These are phyloP conservation scores for Arthroderma sp. DNA, from an alignment of 2,329 filamentous ascomycete species.

Conservation along the genomic window DNA sequence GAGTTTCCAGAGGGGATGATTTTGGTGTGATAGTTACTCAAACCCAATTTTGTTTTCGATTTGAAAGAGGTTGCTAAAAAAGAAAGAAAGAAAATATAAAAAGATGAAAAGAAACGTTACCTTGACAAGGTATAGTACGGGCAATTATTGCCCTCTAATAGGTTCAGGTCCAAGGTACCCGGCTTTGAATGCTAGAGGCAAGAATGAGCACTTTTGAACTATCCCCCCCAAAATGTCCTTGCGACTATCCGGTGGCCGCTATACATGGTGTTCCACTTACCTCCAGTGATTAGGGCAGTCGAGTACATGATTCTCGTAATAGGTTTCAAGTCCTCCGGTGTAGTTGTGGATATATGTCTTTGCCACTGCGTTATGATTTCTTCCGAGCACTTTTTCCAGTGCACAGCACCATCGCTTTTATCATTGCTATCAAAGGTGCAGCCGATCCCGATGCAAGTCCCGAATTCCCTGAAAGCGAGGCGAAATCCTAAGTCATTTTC, in stretches of 20 bases:
- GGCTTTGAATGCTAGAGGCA: slow-evolving; percentile 22
- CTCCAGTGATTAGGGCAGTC: slow-evolving; percentile 41
- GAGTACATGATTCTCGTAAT: slow-evolving; percentile 48
- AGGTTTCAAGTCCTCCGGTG: slow-evolving; percentile 35
- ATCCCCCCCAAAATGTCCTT: not conserved
- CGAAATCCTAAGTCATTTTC: slow-evolving; percentile 23
- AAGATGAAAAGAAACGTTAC: too few species aligned
- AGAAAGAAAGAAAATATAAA: too few species aligned
- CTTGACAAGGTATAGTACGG: too few species aligned
- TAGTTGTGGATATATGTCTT: slow-evolving; percentile 22
- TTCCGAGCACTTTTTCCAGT: slow-evolving; percentile 22
- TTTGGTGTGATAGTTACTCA: too few species aligned
- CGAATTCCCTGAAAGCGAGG: slow-evolving; percentile 44
- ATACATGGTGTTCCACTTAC: slow-evolving; percentile 25
- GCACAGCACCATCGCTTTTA: slow-evolving; percentile 21
- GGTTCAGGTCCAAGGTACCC: slow-evolving; percentile 26
- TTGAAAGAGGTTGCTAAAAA: too few species aligned
- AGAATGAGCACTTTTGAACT: slow-evolving; percentile 7
- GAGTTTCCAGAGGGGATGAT: too few species aligned
- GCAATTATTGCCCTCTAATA: slow-evolving; percentile 1
- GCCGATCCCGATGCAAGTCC: slow-evolving; percentile 37
- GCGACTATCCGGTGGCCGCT: not conserved
- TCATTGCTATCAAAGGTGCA: slow-evolving; percentile 24
- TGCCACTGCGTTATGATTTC: slow-evolving; percentile 27
- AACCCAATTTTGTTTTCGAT: too few species aligned